Evolutionary conservation across 2,329 filamentous ascomycete species (phyloP), one percentile per base, ranked within the genome.

Genomic region (Monosporascus sp.): DNA sequence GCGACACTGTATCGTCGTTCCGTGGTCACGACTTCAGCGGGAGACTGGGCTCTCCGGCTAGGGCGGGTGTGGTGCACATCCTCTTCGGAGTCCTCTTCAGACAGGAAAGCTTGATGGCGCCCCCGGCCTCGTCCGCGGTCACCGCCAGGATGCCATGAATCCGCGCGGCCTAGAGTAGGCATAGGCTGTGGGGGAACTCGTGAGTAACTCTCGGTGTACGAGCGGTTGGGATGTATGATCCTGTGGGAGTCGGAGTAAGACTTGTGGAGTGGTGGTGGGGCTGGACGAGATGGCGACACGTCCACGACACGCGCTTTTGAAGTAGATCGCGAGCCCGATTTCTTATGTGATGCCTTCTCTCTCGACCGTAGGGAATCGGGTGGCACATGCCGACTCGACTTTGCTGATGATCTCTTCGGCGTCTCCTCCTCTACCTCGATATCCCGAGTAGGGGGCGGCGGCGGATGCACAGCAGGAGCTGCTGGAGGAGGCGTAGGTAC

Each of bases 401-500:
- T 60, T 17, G 54, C 60, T 17, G 62, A 58, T 9, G 65, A 61
- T 49, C 65, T 61, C 48, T 53, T 63, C 5, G 49, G 44, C 15
- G 47, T 17, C 2, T 68, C 65, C 3, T 64, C 65, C 3, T 68
- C 65, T 1, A 53, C 50, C 5, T 57, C 48, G 17, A 49, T 47
- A 22, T 59, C 56, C 47, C 53, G 58, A 7, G 54, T 36, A 24
- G 60, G 50, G 15, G 53, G 41, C 7, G 62, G 62, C 3, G 65
- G 64, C 18, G 61, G 50, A 31, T 65, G 64, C 20, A 55, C 53
- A 3, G 60, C 51, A 20, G 24, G 8, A 5, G 58, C 37, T 8
- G 64, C 62, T 3, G 66, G 66, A 17, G 66, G 66, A 2, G 66
- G 66, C n/a, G 65, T 67, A n/a, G 65, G 62, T 3, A 63, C 64